Percentiles rank a stretch among this genome's conserved stretches.
phyloP scores from a whole-genome alignment of 768 basidiomycete genomes.

The Agaricus blazei region DNA sequence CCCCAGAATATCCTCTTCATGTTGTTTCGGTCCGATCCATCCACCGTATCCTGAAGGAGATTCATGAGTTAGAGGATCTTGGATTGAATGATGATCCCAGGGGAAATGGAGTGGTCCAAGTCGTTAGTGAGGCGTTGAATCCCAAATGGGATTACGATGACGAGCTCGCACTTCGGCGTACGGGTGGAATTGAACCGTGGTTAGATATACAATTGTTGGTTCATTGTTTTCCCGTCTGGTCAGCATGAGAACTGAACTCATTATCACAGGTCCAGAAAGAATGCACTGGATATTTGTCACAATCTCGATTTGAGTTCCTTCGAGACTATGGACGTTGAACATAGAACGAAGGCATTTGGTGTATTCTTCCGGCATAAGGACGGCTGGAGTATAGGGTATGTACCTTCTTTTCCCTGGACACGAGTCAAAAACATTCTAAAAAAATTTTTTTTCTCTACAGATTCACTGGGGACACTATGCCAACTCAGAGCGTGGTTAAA shows the following conservation, averaged over 20 bases:
- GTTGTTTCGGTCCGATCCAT: conserved; percentile 56
- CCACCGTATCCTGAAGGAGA: conserved; percentile 68
- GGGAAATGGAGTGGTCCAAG: conserved; percentile 44
- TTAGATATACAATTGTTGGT: conserved; percentile 34
- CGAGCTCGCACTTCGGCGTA: conserved; percentile 34
- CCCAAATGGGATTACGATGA: conserved; percentile 33
- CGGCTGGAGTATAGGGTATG: conserved; percentile 77
- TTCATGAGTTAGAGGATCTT: conserved; percentile 64
- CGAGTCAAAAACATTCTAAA: background rate
- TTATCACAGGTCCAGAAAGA: conserved; percentile 35
- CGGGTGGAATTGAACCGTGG: conserved; percentile 43
- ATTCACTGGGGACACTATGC: conserved; percentile 90
- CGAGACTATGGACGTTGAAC: conserved; percentile 65
- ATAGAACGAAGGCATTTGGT: conserved; percentile 73
- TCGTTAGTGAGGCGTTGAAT: conserved; percentile 54
- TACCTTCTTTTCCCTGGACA: conserved; percentile 38
- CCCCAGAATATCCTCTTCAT: conserved; percentile 59
- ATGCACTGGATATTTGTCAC: conserved; percentile 40
- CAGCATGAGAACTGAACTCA: background rate
- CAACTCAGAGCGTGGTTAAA: conserved; percentile 59
- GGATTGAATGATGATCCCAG: conserved; percentile 41
- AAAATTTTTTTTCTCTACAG: conserved; percentile 29
- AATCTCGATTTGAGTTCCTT: conserved; percentile 57
- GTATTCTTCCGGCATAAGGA: conserved; percentile 59
- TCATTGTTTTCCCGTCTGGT: background rate